Conservation (phyloP, 306 rosid species). For the Quercus ilex region DNA sequence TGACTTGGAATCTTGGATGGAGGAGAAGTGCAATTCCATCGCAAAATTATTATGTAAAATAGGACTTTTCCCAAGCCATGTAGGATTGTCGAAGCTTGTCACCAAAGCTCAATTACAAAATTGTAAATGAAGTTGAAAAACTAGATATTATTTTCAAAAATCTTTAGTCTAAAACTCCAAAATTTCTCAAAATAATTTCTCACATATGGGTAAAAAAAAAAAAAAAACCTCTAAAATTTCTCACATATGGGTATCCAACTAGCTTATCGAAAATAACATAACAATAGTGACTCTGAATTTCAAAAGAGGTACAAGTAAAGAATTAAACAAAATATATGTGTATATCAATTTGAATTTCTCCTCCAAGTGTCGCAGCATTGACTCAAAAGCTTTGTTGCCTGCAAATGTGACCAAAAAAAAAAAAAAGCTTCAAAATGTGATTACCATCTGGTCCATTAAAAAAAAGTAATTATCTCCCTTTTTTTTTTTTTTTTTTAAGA, state of each 20-base stretch:
- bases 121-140: background rate
- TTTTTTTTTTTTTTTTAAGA: background rate
- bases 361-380: slow-evolving; percentile 70
- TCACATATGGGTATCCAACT: background rate
- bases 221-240: background rate
- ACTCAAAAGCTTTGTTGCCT: slow-evolving; percentile 46
- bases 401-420: slow-evolving; percentile 19
- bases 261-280: background rate
- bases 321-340: background rate
- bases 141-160: background rate
- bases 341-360: slow-evolving; percentile 41
- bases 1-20: no score
- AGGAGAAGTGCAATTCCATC: background rate
- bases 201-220: background rate
- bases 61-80: background rate
- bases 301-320: background rate
- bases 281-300: background rate
- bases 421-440: slow-evolving; percentile 9
- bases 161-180: background rate
- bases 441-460: background rate
- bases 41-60: background rate
- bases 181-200: background rate
- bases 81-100: background rate
- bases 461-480: background rate
- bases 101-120: background rate